Evolutionary conservation across 192 early-diverging fungal genomes (phyloP), one percentile per base, ranked within the genome.

Genomic region (Coemansia sp.): DNA sequence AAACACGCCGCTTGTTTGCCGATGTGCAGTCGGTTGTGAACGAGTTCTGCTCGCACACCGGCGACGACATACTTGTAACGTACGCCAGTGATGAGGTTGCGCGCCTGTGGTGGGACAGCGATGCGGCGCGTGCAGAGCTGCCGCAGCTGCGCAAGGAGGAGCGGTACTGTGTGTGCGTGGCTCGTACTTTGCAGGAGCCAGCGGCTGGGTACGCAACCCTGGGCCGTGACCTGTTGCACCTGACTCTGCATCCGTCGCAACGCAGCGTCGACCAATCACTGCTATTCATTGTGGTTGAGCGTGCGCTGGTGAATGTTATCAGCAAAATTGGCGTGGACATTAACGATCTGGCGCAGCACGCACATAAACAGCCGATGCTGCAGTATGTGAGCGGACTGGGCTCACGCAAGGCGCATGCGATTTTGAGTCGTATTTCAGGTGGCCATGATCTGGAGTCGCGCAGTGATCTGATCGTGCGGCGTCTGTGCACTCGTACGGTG

Each of bases 301-400:
- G 94, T 23, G 91, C 94, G 0, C 82, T 95, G 21, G 89, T 98
- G 43, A 93, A 94, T 65, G 86, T 94, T 6, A 88, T 96, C 17
- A 93, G 92, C 60, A 70, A 72, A 32, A 76, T 86, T 17, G 97
- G 97, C 58, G 92, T 99, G 19, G 93, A 97, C 76, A 88, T 99
- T 50, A 98, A 97, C 68, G 85, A 76, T 5, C 90, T 89, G 0
- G 84, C 90, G 0, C 68, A 77, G 14, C 82, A 84, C 11, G 76
- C 87, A 21, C 92, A 97, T 65, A 77, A 83, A 59, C 79, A 87
- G 0, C 67, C 82, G 21, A 82, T 88, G n/a, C 82, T 99, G 25
- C 91, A 91, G 60, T 98, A 93, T 62, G 91, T 98, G 11, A 86
- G 91, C 62, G 97, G 97, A 15, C 82, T 99, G 47, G 97, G 97